Conservation (phyloP, 2,329 filamentous ascomycete genomes). For the Monosporascus cannonballus region DNA sequence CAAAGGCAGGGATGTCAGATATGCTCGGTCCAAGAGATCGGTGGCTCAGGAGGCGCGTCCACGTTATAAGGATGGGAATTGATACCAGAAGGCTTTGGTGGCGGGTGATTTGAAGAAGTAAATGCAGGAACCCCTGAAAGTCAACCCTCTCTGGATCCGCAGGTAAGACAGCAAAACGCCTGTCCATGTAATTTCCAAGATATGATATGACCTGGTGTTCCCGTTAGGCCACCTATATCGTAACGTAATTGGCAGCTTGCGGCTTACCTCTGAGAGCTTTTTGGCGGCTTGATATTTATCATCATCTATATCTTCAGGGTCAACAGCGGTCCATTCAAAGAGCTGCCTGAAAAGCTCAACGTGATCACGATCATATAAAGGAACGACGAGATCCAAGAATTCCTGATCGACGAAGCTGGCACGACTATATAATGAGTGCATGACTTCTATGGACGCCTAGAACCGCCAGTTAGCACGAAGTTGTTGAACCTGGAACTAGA, state of each 20-base stretch:
- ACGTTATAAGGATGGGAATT: conserved; percentile 85
- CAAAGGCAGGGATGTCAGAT: conserved; percentile 51
- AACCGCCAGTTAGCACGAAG: conserved; percentile 4
- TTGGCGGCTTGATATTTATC: conserved; percentile 89
- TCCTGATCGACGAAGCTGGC: conserved; percentile 70
- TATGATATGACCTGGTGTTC: conserved; percentile 68
- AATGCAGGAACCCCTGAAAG: conserved; percentile 67
- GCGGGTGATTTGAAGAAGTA: conserved; percentile 73
- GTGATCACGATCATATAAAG: conserved; percentile 69
- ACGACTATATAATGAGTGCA: conserved; percentile 77
- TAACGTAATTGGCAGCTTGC: not conserved
- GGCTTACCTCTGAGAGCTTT: conserved; percentile 79
- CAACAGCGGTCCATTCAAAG: conserved; percentile 74
- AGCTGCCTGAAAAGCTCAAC: conserved; percentile 67
- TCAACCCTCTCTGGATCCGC: conserved; percentile 48
- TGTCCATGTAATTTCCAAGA: conserved; percentile 76
- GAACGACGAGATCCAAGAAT: conserved; percentile 69
- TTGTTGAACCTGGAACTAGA: not conserved
- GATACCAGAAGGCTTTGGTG: conserved; percentile 88
- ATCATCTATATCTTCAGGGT: conserved; percentile 79
- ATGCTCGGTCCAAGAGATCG: conserved; percentile 60
- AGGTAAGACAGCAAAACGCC: conserved; percentile 64
- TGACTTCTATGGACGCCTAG: conserved; percentile 73
- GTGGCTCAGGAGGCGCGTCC: conserved; percentile 75
- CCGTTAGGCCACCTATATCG: conserved; percentile 5